Conservation (phyloP, 306 rosid genomes). For the Alnus glutinosa region DNA sequence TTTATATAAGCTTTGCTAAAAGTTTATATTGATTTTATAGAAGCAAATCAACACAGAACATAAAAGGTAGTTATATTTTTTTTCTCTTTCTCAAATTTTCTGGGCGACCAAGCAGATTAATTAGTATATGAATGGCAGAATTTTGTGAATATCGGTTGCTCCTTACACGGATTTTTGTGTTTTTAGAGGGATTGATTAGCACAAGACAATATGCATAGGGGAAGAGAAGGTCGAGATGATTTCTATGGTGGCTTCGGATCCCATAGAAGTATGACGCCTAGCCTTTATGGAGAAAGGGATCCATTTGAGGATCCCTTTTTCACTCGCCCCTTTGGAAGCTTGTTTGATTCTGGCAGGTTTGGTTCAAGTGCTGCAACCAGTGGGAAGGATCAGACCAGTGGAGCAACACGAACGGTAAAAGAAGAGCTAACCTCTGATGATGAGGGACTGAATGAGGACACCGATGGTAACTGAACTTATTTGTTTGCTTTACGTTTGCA, state of each 20-base stretch:
- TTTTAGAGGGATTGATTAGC: constrained; percentile 15
- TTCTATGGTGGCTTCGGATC: constrained; percentile 32
- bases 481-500: background rate
- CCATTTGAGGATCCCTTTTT: constrained; percentile 89
- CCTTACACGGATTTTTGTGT: background rate
- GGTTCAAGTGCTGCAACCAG: constrained; percentile 34
- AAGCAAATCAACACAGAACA: background rate
- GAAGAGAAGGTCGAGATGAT: constrained; percentile 38
- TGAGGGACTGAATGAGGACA: constrained; percentile 33
- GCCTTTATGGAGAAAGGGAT: constrained; percentile 61
- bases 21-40: background rate
- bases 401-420: constrained; percentile 50
- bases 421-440: constrained; percentile 70
- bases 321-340: constrained; percentile 48
- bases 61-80: too few relatives aligned
- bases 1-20: background rate
- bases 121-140: background rate
- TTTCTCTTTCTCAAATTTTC: background rate
- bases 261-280: constrained; percentile 41
- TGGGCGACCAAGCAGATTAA: background rate
- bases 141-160: background rate
- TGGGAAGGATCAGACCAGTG: constrained; percentile 26
- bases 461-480: constrained; percentile 43
- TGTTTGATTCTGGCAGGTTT: constrained; percentile 31
- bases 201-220: constrained; percentile 48